phyloP scores from a whole-genome alignment of 2,329 filamentous ascomycete genomes.

The Akanthomyces muscarius region DNA sequence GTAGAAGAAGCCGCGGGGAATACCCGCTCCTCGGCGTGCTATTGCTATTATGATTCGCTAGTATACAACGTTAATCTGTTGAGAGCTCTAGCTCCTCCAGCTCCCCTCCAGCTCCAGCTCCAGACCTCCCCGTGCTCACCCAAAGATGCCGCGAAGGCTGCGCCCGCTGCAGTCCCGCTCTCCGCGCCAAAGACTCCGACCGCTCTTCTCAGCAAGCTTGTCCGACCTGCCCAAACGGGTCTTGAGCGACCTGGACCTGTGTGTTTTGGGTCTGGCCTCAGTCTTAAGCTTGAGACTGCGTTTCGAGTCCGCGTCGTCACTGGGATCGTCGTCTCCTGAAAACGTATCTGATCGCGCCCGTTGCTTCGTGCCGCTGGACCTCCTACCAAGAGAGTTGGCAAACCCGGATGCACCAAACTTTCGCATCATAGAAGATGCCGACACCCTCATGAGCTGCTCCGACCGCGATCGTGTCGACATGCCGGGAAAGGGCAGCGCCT shows the following conservation, averaged over 20 bases:
- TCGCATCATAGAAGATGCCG: slow-evolving; percentile 82
- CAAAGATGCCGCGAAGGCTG: slow-evolving; percentile 17
- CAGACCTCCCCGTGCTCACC: neutral
- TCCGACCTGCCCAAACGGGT: slow-evolving; percentile 13
- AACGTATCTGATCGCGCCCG: slow-evolving; percentile 16
- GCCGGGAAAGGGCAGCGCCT: slow-evolving; percentile 76
- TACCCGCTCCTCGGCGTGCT: slow-evolving; percentile 3
- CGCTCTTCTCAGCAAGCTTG: slow-evolving; percentile 7
- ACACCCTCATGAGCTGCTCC: slow-evolving; percentile 69
- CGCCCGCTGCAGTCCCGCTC: slow-evolving; percentile 16
- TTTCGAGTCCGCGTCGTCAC: slow-evolving; percentile 8
- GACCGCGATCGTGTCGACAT: slow-evolving; percentile 64
- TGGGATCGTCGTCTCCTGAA: slow-evolving; percentile 4
- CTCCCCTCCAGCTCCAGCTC: neutral
- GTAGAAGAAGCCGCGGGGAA: slow-evolving; percentile 5
- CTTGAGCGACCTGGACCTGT: slow-evolving; percentile 15
- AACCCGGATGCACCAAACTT: slow-evolving; percentile 83
- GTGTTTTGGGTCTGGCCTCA: slow-evolving; percentile 3
- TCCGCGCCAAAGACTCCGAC: slow-evolving; percentile 11
- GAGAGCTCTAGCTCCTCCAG: neutral
- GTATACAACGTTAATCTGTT: neutral
- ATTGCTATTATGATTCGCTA: slow-evolving; percentile 16
- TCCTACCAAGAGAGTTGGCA: slow-evolving; percentile 69
- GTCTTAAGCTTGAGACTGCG: neutral
- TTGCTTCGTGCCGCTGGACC: slow-evolving; percentile 54